Percentiles rank a stretch among this genome's conserved stretches.
phyloP scores from a whole-genome alignment of 2,329 filamentous ascomycete species.

The Dothideomycetes sp. region DNA sequence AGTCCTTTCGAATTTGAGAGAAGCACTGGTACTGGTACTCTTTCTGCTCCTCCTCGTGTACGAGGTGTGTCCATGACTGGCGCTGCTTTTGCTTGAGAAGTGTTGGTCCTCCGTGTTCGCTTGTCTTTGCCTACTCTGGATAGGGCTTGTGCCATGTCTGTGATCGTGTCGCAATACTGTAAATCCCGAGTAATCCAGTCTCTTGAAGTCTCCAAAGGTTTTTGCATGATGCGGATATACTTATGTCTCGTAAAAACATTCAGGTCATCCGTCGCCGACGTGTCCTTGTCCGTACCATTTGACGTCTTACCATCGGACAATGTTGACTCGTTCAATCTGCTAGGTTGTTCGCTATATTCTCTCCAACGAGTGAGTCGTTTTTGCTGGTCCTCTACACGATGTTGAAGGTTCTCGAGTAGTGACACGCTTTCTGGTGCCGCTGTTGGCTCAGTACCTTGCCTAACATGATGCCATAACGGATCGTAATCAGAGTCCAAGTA shows the following conservation, averaged over 20 bases:
- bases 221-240: neutral
- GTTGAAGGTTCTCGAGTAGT: conserved; percentile 60
- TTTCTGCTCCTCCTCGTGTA: neutral
- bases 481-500: conserved; percentile 61
- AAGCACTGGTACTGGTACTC: conserved; percentile 1
- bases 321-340: neutral
- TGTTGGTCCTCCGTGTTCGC: neutral
- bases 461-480: conserved; percentile 57
- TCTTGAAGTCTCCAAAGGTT: conserved; percentile 15
- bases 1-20: conserved; percentile 11
- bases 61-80: neutral
- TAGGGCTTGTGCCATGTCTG: conserved; percentile 27
- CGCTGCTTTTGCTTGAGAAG: neutral
- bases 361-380: conserved; percentile 65
- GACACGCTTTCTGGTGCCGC: neutral
- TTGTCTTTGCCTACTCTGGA: neutral
- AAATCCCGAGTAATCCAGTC: neutral
- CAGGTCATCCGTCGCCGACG: neutral
- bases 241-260: conserved; percentile 9
- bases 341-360: conserved; percentile 31
- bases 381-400: conserved; percentile 56
- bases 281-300: neutral
- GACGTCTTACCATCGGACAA: neutral
- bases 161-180: conserved; percentile 27
- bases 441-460: conserved; percentile 42